Evolutionary conservation across 768 basidiomycete genomes (phyloP).

Genomic region (Auriscalpium orientale): DNA sequence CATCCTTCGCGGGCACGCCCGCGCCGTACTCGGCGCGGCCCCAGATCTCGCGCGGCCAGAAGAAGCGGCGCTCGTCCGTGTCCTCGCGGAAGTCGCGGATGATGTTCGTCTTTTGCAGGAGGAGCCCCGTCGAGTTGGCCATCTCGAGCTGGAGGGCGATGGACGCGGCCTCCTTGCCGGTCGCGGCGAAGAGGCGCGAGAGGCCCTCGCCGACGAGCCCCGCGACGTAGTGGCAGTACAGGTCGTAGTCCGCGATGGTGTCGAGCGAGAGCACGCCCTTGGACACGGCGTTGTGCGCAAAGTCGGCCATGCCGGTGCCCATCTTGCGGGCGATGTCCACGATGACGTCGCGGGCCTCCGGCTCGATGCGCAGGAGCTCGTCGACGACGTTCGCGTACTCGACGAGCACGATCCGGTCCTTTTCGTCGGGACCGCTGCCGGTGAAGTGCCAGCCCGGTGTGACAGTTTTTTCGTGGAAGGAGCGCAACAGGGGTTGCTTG

Average conservation of each 20-base stretch:
- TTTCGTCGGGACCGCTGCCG: constrained; percentile 78
- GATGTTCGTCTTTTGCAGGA: constrained; percentile 98
- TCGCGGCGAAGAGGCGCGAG: constrained; percentile 79
- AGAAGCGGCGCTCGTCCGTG: constrained; percentile 71
- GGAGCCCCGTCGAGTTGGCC: constrained; percentile 89
- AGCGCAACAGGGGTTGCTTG: constrained; percentile 80
- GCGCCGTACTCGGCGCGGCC: constrained; percentile 44
- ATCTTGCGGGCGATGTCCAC: constrained; percentile 80
- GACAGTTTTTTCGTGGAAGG: constrained; percentile 73
- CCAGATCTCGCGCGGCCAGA: constrained; percentile 97
- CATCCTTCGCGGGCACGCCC: constrained; percentile 44
- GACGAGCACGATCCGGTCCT: constrained; percentile 77
- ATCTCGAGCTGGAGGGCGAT: constrained; percentile 78
- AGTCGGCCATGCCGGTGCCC: constrained; percentile 94
- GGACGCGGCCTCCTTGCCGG: constrained; percentile 71
- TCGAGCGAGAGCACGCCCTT: constrained; percentile 64
- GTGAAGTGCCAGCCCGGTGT: constrained; percentile 83
- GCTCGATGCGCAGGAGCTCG: constrained; percentile 65
- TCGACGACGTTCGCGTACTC: constrained; percentile 77
- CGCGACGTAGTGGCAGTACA: constrained; percentile 98
- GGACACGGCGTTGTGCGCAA: constrained; percentile 65
- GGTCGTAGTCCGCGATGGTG: constrained; percentile 80
- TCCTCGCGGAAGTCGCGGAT: constrained; percentile 95
- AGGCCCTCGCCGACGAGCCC: constrained; percentile 96
- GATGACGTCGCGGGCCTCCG: constrained; percentile 71